These are phyloP conservation scores for Volvox reticuliferus DNA, from an alignment of 139 green algal species.

Conservation along the genomic window DNA sequence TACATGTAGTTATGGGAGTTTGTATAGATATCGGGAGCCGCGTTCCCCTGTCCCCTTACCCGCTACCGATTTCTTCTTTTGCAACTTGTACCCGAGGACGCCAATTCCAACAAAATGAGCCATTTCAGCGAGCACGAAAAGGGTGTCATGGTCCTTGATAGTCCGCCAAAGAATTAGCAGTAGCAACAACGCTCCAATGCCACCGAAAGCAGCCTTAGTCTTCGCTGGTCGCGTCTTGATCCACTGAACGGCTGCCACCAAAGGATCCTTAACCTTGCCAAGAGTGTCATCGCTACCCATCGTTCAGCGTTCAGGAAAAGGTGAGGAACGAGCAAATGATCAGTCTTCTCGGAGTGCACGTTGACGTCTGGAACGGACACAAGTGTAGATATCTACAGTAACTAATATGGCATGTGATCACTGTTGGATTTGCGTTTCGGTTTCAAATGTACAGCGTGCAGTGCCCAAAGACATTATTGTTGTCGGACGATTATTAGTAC, in stretches of 20 bases:
- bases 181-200: slow-evolving; percentile 67
- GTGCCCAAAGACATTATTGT: not conserved
- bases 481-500: not conserved
- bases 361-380: not conserved
- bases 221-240: slow-evolving; percentile 76
- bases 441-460: not conserved
- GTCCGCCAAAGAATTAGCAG: slow-evolving; percentile 74
- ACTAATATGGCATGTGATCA: not conserved
- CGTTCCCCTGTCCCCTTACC: slow-evolving; percentile 63
- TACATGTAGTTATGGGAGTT: too few species aligned
- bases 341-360: not conserved
- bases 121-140: slow-evolving; percentile 95
- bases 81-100: slow-evolving; percentile 95
- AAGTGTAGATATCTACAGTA: too few species aligned
- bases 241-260: slow-evolving; percentile 71
- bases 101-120: slow-evolving; percentile 96
- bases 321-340: not conserved
- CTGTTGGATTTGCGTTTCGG: not conserved
- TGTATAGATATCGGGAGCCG: too few species aligned
- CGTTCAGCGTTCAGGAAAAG: too few species aligned
- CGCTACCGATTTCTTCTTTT: slow-evolving; percentile 88
- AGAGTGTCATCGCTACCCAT: slow-evolving; percentile 55
- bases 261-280: slow-evolving; percentile 63
- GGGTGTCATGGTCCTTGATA: slow-evolving; percentile 97
- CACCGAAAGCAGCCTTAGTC: slow-evolving; percentile 73